A percentile compares a stretch with the other conserved stretches of the same genome.
These are phyloP conservation scores for Neonectria ditissima DNA, from an alignment of 2,329 filamentous ascomycete genomes.

Conservation along the genomic window DNA sequence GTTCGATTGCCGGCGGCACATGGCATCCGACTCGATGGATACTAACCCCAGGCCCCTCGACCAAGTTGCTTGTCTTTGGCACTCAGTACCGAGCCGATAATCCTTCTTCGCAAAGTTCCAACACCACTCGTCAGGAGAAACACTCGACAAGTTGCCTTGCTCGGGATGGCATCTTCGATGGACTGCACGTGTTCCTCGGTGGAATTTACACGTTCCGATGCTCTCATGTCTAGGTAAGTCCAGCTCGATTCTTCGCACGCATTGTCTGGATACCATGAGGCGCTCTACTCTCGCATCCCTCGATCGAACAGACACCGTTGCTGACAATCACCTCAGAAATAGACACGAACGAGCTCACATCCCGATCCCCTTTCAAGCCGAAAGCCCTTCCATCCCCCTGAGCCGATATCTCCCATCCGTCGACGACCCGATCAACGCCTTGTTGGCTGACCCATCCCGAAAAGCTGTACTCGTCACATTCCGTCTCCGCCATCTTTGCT, in stretches of 20 bases:
- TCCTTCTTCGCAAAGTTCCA: not conserved
- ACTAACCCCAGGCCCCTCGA: not conserved
- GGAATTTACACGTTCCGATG: not conserved
- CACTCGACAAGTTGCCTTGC: not conserved
- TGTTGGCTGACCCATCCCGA: not conserved
- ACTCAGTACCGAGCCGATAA: not conserved
- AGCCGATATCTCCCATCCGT: not conserved
- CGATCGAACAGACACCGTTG: not conserved
- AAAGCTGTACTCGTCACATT: not conserved
- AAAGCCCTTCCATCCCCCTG: not conserved
- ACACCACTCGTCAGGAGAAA: not conserved
- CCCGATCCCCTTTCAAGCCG: not conserved
- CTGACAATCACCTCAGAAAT: not conserved
- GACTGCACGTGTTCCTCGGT: not conserved
- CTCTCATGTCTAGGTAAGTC: not conserved
- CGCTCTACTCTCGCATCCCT: not conserved
- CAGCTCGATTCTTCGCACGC: not conserved
- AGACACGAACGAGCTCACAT: not conserved
- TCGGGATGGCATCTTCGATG: not conserved
- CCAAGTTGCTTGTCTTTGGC: not conserved
- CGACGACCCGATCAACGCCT: not conserved
- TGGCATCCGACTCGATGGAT: not conserved
- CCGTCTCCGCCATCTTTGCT: not conserved
- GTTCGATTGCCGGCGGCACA: not conserved
- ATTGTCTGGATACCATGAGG: not conserved